Conservation (phyloP, 1,284 basidiomycete species). For the Nidula niveotomentosa region DNA sequence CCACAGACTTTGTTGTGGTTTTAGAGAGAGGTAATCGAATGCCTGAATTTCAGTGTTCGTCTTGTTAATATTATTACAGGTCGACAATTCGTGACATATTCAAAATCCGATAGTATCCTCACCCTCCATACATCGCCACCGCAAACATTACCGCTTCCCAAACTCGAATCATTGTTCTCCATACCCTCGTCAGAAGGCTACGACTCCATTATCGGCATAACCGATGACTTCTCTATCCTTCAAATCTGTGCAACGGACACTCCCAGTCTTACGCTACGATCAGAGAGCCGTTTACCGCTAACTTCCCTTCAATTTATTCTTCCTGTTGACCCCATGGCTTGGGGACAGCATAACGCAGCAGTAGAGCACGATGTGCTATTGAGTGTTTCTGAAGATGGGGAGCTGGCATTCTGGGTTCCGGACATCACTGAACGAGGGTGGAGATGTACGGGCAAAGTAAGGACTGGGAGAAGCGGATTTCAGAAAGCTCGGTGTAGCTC, state of each 20-base stretch:
- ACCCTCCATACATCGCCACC: slow-evolving; percentile 50
- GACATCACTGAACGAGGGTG: slow-evolving; percentile 50
- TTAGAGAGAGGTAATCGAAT: slow-evolving; percentile 52
- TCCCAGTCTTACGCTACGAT: slow-evolving; percentile 37
- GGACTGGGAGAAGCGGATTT: slow-evolving; percentile 66
- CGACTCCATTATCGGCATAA: slow-evolving; percentile 63
- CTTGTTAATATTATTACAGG: slow-evolving; percentile 13
- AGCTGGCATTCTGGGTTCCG: slow-evolving; percentile 81
- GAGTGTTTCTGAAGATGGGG: slow-evolving; percentile 72
- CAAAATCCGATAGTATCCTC: slow-evolving; percentile 36
- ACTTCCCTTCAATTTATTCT: slow-evolving; percentile 54
- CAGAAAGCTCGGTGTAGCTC: slow-evolving; percentile 81
- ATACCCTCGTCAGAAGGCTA: slow-evolving; percentile 49
- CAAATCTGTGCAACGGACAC: slow-evolving; percentile 38
- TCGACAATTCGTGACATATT: slow-evolving; percentile 48
- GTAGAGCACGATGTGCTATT: slow-evolving; percentile 72
- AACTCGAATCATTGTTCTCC: slow-evolving; percentile 60
- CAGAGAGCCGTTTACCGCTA: slow-evolving; percentile 50
- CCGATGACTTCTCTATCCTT: slow-evolving; percentile 51
- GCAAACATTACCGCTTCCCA: slow-evolving; percentile 46
- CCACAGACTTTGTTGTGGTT: slow-evolving; percentile 64
- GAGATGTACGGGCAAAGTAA: slow-evolving; percentile 74
- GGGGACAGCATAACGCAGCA: slow-evolving; percentile 49
- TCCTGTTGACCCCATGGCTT: slow-evolving; percentile 91
- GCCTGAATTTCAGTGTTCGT: too few relatives aligned